A percentile compares a stretch with the other conserved stretches of the same genome.
Evolutionary conservation across 164 flowering plant species (phyloP).

Genomic region (Magnolia officinalis): DNA sequence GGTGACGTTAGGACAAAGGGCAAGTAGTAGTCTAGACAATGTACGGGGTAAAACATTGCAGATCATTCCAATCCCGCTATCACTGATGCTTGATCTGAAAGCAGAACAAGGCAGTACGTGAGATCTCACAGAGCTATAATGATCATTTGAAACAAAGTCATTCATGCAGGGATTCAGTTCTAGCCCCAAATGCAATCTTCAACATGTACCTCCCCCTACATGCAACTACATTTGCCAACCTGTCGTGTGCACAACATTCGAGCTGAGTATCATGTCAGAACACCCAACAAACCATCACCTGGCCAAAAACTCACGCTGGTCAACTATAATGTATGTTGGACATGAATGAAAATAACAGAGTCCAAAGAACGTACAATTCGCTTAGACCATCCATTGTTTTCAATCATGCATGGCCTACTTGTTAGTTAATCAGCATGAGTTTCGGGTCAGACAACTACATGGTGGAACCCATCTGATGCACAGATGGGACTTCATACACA

Average conservation of each 20-base stretch:
- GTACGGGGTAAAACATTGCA: conserved; percentile 82
- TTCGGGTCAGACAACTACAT: neutral
- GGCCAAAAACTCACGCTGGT: neutral
- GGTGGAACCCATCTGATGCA: neutral
- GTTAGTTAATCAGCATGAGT: neutral
- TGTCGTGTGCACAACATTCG: neutral
- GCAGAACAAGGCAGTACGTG: neutral
- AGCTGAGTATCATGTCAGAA: neutral
- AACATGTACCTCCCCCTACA: neutral
- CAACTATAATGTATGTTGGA: neutral
- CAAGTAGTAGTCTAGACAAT: conserved; percentile 71
- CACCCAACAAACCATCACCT: neutral
- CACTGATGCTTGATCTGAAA: conserved; percentile 91
- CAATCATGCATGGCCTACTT: neutral
- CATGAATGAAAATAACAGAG: neutral
- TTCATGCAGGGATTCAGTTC: too few relatives aligned
- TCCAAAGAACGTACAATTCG: neutral
- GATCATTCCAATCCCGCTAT: conserved; percentile 94
- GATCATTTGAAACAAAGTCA: neutral
- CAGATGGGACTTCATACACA: neutral
- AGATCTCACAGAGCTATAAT: neutral
- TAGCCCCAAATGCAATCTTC: too few relatives aligned
- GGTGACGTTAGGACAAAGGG: conserved; percentile 89
- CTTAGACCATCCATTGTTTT: neutral
- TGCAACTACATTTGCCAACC: neutral